A percentile compares a stretch with the other conserved stretches of the same genome.
phyloP scores from a whole-genome alignment of 164 flowering plant species.

The Warburgia ugandensis region DNA sequence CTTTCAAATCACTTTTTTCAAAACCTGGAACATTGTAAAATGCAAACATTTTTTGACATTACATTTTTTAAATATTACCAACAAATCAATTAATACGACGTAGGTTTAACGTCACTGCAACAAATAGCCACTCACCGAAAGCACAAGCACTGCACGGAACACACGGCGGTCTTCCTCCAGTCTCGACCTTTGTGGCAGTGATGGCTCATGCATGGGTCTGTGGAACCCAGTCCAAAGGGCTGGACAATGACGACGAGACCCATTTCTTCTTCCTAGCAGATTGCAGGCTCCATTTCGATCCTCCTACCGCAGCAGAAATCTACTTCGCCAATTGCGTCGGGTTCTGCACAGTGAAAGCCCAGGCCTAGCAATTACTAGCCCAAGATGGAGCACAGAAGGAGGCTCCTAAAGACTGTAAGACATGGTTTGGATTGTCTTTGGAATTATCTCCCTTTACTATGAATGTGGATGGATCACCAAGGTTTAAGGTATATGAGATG shows the following conservation, averaged over 20 bases:
- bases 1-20: no score
- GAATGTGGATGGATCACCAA: not conserved
- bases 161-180: not conserved
- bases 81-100: not conserved
- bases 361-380: not conserved
- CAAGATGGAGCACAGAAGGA: not conserved
- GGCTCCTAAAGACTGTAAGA: not conserved
- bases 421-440: not conserved
- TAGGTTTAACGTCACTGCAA: not conserved
- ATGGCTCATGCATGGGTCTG: not conserved
- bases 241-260: not conserved
- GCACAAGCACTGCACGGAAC: not conserved
- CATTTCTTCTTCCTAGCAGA: not conserved
- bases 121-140: not conserved
- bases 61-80: not conserved
- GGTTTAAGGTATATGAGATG: slow-evolving; percentile 2
- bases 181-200: not conserved
- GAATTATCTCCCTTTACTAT: not conserved
- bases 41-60: not conserved
- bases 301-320: not conserved
- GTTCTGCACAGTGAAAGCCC: not conserved
- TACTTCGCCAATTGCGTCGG: not conserved
- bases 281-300: not conserved
- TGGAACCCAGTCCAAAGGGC: not conserved
- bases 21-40: no score